Percentiles rank a stretch among this genome's conserved stretches.
Evolutionary conservation across 495 filamentous ascomycete genomes (phyloP).

Genomic region (Daldinia caldariorum): DNA sequence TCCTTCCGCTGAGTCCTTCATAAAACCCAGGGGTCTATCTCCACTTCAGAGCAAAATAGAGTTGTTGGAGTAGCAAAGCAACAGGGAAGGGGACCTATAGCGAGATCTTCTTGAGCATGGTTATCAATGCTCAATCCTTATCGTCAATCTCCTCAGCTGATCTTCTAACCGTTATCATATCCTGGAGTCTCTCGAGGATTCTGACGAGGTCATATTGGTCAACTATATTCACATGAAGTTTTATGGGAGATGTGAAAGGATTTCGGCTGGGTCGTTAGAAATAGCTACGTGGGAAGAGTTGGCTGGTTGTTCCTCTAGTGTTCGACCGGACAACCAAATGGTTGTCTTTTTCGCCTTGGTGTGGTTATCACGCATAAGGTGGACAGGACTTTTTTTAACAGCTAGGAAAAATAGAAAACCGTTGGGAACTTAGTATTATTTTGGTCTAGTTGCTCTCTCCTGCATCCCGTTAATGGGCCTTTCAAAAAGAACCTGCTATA

Average conservation of each 20-base stretch:
- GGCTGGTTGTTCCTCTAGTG: not conserved
- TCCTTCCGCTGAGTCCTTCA: not conserved
- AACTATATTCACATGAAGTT: not conserved
- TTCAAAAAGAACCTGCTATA: no score
- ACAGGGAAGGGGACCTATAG: no score
- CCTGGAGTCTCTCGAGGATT: conserved; percentile 1
- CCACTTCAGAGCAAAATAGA: conserved; percentile 6
- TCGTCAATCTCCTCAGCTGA: not conserved
- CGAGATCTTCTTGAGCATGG: no score
- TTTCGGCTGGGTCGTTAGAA: not conserved
- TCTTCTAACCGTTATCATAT: not conserved
- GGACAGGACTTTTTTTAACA: no score
- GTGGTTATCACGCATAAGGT: conserved; percentile 43
- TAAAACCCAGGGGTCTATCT: not conserved
- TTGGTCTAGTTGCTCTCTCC: no score
- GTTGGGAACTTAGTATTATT: no score
- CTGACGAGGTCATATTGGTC: conserved; percentile 21
- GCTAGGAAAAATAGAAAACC: no score
- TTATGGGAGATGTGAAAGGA: not conserved
- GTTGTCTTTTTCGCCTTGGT: conserved; percentile 1
- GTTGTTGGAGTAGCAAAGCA: conserved; percentile 16
- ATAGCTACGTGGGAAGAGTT: not conserved
- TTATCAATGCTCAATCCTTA: not conserved
- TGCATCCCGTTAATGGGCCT: no score
- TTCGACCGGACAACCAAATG: conserved; percentile 20